Conservation (phyloP, 345 rosid species). For the Sisymbrium altissimum region DNA sequence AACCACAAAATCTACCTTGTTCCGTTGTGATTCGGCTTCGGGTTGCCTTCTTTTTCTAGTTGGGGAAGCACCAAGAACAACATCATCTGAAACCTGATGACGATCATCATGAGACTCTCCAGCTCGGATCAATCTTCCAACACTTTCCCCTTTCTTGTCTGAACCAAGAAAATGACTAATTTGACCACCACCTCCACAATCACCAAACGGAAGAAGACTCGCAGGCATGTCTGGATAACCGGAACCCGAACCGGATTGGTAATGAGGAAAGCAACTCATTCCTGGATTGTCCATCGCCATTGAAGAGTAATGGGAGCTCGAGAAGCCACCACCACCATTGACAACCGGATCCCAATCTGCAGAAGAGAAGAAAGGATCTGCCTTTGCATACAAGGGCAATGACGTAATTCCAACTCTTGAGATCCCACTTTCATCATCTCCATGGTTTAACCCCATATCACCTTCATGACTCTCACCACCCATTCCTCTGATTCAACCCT, state of each 20-base stretch:
- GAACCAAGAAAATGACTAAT: conserved; percentile 56
- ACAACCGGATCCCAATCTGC: conserved; percentile 83
- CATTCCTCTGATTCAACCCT: conserved; percentile 44
- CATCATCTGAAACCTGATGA: conserved; percentile 50
- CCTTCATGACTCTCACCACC: conserved; percentile 50
- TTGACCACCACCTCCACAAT: conserved; percentile 39
- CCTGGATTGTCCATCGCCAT: conserved; percentile 57
- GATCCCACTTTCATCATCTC: conserved; percentile 43
- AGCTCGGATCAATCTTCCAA: conserved; percentile 37
- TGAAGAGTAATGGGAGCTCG: conserved; percentile 49
- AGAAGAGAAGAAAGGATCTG: conserved; percentile 64
- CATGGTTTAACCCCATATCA: conserved; percentile 50
- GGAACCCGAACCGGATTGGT: conserved; percentile 48
- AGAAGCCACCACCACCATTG: conserved; percentile 45
- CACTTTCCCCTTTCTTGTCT: conserved; percentile 42
- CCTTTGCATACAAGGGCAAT: conserved; percentile 40
- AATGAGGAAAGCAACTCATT: conserved; percentile 48
- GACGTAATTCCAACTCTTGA: conserved; percentile 41
- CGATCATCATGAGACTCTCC: conserved; percentile 45
- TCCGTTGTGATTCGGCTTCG: conserved; percentile 44
- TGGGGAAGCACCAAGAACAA: conserved; percentile 43
- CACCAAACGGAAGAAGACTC: conserved; percentile 56
- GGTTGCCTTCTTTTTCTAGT: conserved; percentile 58
- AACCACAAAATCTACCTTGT: conserved; percentile 48
- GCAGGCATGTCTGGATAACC: conserved; percentile 50